These are phyloP conservation scores for Tylopilus subfusipes DNA, from an alignment of 768 basidiomycete species.

Conservation along the genomic window DNA sequence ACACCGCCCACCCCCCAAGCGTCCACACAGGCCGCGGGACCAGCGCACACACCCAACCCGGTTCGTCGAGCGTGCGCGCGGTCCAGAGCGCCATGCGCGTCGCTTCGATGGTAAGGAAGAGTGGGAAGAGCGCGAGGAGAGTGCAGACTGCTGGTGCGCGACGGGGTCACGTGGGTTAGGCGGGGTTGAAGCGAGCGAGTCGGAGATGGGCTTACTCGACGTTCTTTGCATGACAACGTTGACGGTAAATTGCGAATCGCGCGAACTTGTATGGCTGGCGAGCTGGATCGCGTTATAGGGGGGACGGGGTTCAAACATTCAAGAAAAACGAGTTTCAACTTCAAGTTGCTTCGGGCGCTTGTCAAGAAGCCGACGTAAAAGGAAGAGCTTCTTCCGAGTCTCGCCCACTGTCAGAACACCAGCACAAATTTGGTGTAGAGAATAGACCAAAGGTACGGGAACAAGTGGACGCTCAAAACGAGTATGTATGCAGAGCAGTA, in stretches of 20 bases:
- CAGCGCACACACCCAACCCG: background rate
- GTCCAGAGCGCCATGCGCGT: conserved; percentile 2
- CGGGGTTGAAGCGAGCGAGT: background rate
- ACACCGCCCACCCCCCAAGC: background rate
- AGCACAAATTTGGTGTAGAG: background rate
- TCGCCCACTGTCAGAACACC: too few species aligned
- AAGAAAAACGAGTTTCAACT: background rate
- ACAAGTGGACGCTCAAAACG: background rate
- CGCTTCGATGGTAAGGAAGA: conserved; percentile 13
- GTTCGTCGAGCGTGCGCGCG: background rate
- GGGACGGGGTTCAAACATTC: background rate
- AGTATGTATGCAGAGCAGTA: background rate
- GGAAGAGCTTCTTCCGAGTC: background rate
- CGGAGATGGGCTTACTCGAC: background rate
- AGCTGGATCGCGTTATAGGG: background rate
- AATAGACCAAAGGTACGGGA: background rate
- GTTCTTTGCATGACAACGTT: background rate
- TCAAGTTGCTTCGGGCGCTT: background rate
- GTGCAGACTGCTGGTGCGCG: background rate
- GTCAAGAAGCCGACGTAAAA: conserved; percentile 5
- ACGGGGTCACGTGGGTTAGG: background rate
- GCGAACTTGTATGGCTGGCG: background rate
- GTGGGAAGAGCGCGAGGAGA: conserved; percentile 4
- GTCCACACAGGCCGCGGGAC: conserved; percentile 4
- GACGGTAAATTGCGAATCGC: too few species aligned